phyloP scores from a whole-genome alignment of 2,329 filamentous ascomycete genomes.

The Davidsoniella neocaledoniae region DNA sequence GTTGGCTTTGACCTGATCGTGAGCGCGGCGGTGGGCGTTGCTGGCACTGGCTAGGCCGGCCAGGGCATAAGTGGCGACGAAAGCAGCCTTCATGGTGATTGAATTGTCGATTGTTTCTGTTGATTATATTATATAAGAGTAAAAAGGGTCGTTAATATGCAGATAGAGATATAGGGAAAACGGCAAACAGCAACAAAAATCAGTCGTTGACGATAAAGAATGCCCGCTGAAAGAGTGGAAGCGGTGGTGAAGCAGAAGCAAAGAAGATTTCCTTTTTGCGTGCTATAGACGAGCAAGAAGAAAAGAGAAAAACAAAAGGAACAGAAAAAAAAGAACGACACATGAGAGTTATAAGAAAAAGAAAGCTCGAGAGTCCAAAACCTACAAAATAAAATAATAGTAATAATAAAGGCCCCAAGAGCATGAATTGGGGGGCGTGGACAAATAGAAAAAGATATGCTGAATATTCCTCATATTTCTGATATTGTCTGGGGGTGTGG shows the following conservation, averaged over 20 bases:
- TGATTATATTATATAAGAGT: constrained; percentile 5
- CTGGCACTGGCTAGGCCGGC: constrained; percentile 38
- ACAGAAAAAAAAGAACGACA: constrained; percentile 3
- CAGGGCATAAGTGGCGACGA: constrained; percentile 45
- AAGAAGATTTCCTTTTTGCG: constrained; percentile 16
- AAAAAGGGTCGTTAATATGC: neutral
- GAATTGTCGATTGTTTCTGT: constrained; percentile 13
- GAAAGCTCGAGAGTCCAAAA: neutral
- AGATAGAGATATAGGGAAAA: constrained; percentile 5
- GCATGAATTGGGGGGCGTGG: too few species aligned
- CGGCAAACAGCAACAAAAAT: constrained; percentile 9
- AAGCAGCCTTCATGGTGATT: constrained; percentile 58
- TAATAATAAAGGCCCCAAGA: too few species aligned
- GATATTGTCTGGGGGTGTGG: too few species aligned
- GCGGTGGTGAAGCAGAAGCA: constrained; percentile 36
- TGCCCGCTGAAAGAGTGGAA: constrained; percentile 81
- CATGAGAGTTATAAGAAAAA: constrained; percentile 3
- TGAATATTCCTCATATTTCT: too few species aligned
- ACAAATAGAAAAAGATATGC: too few species aligned
- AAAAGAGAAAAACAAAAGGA: constrained; percentile 25
- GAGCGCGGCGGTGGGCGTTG: constrained; percentile 14
- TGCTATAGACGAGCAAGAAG: constrained; percentile 21
- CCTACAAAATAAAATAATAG: neutral
- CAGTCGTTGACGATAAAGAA: constrained; percentile 32
- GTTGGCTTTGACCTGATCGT: constrained; percentile 47